Evolutionary conservation across 148 eudicot species (phyloP), one percentile per base, ranked within the genome.

Genomic region (Euryodendron excelsum): DNA sequence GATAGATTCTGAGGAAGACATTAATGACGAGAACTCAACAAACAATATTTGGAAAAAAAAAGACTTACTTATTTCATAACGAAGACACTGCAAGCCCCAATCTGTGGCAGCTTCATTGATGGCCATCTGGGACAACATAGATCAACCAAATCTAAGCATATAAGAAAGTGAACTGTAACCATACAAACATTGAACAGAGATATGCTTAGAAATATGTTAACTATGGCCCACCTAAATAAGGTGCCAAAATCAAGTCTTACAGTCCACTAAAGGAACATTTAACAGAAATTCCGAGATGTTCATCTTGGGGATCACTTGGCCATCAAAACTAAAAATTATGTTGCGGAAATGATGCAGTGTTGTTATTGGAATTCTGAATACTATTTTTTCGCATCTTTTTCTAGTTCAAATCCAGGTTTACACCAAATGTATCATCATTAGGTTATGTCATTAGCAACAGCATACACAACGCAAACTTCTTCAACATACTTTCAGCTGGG

Each of bases 71-170:
- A 96, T 96, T 84, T 96, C 99, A 85, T 96, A 96, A 69, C 98
- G 94, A 75, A 91, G 97, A 76, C 99, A 96, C 72, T 79, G 55
- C 61, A 96, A 86, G 69, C 99, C 99, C 99, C 99, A 96, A 59
- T 87, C 90, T 78, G 80, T 72, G 73, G 99, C 93, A 80, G 91
- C 98, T 39, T 92, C 95, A 81, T 89, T 93, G 84, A 96, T 91
- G 78, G 99, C 72, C 72, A 86, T 85, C 99, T 96, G 82, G 73
- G 81, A 30, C 28, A 72, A 76, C 44, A 69, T 62, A 31, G 17
- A 45, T 63, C n/a, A 21, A n/a, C 59, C 58, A 47, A 59, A 18
- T 27, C 21, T 6, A 21, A 30, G 34, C 11, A 63, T 63, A 63
- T 15, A 44, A n/a, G 28, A 7, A 36, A 6, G 25, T 1, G 3